A percentile compares a stretch with the other conserved stretches of the same genome.
Evolutionary conservation across 176 grass and related monocot species (phyloP).

Genomic region (Zoysia japonica): DNA sequence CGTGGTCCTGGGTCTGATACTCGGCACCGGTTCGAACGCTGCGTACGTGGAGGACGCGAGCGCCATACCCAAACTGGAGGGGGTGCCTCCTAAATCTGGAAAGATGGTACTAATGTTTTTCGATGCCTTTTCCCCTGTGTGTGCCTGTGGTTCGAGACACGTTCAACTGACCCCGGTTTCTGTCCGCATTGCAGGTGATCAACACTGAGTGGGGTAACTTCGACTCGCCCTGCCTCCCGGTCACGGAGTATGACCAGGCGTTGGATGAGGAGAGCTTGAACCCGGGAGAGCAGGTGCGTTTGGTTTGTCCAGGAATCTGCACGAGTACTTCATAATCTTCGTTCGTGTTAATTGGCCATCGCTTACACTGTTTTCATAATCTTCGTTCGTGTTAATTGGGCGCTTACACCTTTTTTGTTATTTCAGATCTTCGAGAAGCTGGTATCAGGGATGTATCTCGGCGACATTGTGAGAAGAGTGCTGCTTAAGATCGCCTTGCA

Average conservation of each 20-base stretch:
- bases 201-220: slow-evolving; percentile 84
- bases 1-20: slow-evolving; percentile 52
- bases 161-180: background rate
- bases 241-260: slow-evolving; percentile 72
- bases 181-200: slow-evolving; percentile 45
- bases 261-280: slow-evolving; percentile 73
- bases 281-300: slow-evolving; percentile 59
- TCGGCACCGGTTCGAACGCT: slow-evolving; percentile 74
- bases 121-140: background rate
- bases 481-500: slow-evolving; percentile 67
- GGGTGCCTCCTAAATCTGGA: slow-evolving; percentile 43
- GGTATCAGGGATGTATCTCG: slow-evolving; percentile 82
- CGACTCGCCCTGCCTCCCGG: slow-evolving; percentile 54
- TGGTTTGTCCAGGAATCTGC: background rate
- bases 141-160: background rate
- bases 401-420: background rate
- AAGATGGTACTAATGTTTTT: slow-evolving; percentile 45
- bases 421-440: slow-evolving; percentile 82
- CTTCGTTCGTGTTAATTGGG: background rate
- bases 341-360: background rate
- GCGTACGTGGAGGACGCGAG: slow-evolving; percentile 57
- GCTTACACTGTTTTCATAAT: background rate
- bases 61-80: slow-evolving; percentile 56
- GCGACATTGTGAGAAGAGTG: slow-evolving; percentile 79
- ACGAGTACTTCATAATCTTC: background rate